Evolutionary conservation across 2,329 filamentous ascomycete species (phyloP), one percentile per base, ranked within the genome.

Genomic region (Colletotrichum simmondsii): DNA sequence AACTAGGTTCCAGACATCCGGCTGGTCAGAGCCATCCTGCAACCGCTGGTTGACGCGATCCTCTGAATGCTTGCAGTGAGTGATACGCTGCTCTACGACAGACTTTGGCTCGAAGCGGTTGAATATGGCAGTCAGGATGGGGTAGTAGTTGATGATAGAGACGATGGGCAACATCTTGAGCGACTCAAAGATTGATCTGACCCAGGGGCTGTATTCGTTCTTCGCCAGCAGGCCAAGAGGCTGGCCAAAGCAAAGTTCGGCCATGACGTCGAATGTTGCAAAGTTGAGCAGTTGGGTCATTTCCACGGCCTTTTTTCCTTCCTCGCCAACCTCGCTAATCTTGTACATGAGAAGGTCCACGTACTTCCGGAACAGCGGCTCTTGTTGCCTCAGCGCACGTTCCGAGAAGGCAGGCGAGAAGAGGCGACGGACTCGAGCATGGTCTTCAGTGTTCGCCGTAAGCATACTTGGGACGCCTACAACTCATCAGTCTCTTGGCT

Each of bases 341-440:
- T 80, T 82, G 22, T 76, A 70, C 54, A 83, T 78, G 60, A 86
- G 80, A 26, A 83, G 73, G 53, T 83, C 77, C 30, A 81, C 80
- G 72, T 85, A 84, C 2, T 76, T 78, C 64, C 79, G 77, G 72
- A 86, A 76, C 11, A 77, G 62, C 10, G 73, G 72, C 53, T 77
- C 75, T 35, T 77, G 76, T 16, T 70, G 63, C 11, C 74, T 73
- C 53, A 77, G 19, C 4, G 71, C 73, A 5, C 76, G 62, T 14
- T 76, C 76, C 4, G 75, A 76, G 63, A 77, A 77, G 3, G 76
- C 76, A 3, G 76, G 76, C 2, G 71, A 68, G 56, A 77, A 77
- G 2, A 77, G 52, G 2, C 73, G 72, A 8, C 76, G 72, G 2
- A 76, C 46, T 11, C 76, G 69, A 19, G 69, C n/a, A 26, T 77